Conservation (phyloP, 2,329 filamentous ascomycete genomes). For the Ophiostoma sp. region DNA sequence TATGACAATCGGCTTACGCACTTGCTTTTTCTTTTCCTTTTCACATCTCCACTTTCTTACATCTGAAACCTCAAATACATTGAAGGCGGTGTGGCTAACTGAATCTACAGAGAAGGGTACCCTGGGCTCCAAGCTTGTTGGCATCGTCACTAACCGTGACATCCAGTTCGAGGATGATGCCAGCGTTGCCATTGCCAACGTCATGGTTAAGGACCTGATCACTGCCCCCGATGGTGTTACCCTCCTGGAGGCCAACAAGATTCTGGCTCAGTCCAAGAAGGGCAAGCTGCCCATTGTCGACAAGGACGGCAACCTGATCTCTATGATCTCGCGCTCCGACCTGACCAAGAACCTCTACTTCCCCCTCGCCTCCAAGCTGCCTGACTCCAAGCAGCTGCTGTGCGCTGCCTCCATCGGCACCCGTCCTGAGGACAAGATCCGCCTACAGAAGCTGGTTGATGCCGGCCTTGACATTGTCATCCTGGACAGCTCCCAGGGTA, state of each 20-base stretch:
- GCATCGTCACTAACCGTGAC: slow-evolving; percentile 96
- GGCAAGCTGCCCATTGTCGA: slow-evolving; percentile 95
- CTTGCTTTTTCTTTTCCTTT: slow-evolving; percentile 21
- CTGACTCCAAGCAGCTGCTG: slow-evolving; percentile 95
- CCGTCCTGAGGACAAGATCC: slow-evolving; percentile 82
- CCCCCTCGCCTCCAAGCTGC: slow-evolving; percentile 91
- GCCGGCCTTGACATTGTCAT: slow-evolving; percentile 93
- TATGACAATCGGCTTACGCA: slow-evolving; percentile 28
- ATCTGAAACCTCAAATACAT: slow-evolving; percentile 1
- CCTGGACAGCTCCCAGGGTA: slow-evolving; percentile 93
- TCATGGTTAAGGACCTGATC: slow-evolving; percentile 96
- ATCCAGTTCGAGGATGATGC: slow-evolving; percentile 88
- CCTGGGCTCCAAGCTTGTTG: slow-evolving; percentile 90
- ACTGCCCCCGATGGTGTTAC: slow-evolving; percentile 80
- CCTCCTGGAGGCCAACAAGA: slow-evolving; percentile 82
- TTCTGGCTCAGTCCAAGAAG: slow-evolving; percentile 94
- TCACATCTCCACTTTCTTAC: slow-evolving; percentile 17
- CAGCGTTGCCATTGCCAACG: slow-evolving; percentile 68
- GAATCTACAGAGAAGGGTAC: slow-evolving; percentile 70
- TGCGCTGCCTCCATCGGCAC: slow-evolving; percentile 94
- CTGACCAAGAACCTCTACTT: slow-evolving; percentile 98
- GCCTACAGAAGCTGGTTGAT: slow-evolving; percentile 82
- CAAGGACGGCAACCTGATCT: slow-evolving; percentile 75
- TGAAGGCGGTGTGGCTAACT: slow-evolving; percentile 36
- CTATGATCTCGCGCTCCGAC: slow-evolving; percentile 89